Evolutionary conservation across 2,329 filamentous ascomycete genomes (phyloP).

Genomic region (Penicillium crustosum): DNA sequence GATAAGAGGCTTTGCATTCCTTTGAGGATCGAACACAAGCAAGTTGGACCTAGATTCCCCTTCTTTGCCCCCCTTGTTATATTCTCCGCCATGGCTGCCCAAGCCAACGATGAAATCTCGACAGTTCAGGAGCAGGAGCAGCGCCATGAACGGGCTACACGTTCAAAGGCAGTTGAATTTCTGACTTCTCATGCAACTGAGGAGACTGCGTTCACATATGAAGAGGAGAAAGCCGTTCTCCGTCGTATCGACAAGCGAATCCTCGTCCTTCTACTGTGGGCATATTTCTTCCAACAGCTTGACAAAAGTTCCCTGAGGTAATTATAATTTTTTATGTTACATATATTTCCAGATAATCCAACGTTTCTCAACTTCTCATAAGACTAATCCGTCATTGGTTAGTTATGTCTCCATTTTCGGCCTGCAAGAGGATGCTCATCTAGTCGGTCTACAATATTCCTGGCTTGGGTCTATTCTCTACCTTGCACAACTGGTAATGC

Average conservation of each 20-base stretch:
- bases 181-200: not conserved
- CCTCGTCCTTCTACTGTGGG: slow-evolving; percentile 53
- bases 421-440: slow-evolving; percentile 48
- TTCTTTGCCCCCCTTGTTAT: not conserved
- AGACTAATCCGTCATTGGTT: not conserved
- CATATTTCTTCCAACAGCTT: slow-evolving; percentile 61
- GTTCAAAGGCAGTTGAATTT: slow-evolving; percentile 4
- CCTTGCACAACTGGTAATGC: slow-evolving; percentile 60
- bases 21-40: not conserved
- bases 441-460: slow-evolving; percentile 53
- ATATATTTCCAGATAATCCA: too few species aligned
- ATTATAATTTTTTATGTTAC: too few species aligned
- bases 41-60: not conserved
- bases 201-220: slow-evolving; percentile 44
- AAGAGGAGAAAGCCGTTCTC: slow-evolving; percentile 47
- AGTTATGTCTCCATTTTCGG: slow-evolving; percentile 36
- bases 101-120: not conserved
- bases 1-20: not conserved
- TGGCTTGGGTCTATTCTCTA: slow-evolving; percentile 64
- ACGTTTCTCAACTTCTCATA: too few species aligned
- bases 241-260: slow-evolving; percentile 51
- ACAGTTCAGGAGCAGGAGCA: not conserved
- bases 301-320: slow-evolving; percentile 42
- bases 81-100: not conserved
- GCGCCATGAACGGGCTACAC: not conserved